A percentile compares a stretch with the other conserved stretches of the same genome.
These are phyloP conservation scores for Cenchrus fungigraminus DNA, from an alignment of 176 grass and related monocot species.

Conservation along the genomic window DNA sequence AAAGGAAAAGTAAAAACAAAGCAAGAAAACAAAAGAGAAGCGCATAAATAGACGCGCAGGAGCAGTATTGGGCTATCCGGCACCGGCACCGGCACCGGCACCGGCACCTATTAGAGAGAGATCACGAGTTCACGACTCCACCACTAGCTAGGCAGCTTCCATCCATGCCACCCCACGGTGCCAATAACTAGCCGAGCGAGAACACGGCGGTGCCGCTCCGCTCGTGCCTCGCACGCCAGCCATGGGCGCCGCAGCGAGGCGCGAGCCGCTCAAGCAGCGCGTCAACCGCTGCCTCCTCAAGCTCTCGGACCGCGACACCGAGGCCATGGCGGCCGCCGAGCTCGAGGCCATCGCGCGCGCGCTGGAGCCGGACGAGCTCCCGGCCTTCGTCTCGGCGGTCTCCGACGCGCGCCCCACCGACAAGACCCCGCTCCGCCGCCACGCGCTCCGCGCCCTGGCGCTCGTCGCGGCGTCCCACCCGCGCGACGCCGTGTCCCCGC, in stretches of 20 bases:
- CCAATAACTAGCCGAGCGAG: slow-evolving; percentile 29
- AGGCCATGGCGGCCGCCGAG: slow-evolving; percentile 90
- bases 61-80: neutral
- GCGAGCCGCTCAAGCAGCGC: slow-evolving; percentile 71
- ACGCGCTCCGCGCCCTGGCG: slow-evolving; percentile 78
- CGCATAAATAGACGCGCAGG: slow-evolving; percentile 18
- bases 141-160: slow-evolving; percentile 29
- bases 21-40: slow-evolving; percentile 7
- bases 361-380: slow-evolving; percentile 64
- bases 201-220: neutral
- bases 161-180: slow-evolving; percentile 45
- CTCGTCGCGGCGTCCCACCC: slow-evolving; percentile 70
- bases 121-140: neutral
- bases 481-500: slow-evolving; percentile 61
- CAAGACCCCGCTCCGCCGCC: slow-evolving; percentile 90
- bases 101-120: slow-evolving; percentile 30
- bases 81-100: neutral
- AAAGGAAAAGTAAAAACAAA: neutral
- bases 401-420: slow-evolving; percentile 89
- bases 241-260: slow-evolving; percentile 54
- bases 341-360: slow-evolving; percentile 84
- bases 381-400: slow-evolving; percentile 81
- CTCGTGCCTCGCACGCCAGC: slow-evolving; percentile 16
- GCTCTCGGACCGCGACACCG: slow-evolving; percentile 92
- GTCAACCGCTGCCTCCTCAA: slow-evolving; percentile 91